A percentile compares a stretch with the other conserved stretches of the same genome.
These are phyloP conservation scores for Malassezia pachydermatis DNA, from an alignment of 1,284 basidiomycete genomes.

Conservation along the genomic window DNA sequence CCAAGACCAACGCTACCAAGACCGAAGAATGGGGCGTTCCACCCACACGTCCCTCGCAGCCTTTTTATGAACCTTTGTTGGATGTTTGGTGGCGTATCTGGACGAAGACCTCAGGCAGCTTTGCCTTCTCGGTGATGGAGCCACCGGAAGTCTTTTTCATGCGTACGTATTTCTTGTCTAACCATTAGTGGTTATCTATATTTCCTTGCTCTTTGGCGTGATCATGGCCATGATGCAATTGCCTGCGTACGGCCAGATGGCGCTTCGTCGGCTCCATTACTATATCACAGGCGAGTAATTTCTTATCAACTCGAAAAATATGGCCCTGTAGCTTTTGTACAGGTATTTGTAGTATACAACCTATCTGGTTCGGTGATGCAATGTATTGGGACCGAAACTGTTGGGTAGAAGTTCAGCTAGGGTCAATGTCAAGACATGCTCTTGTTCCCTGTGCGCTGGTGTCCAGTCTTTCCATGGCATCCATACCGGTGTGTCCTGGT, in stretches of 20 bases:
- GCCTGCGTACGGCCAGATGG: slow-evolving; percentile 5
- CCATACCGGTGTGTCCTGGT: slow-evolving; percentile 60
- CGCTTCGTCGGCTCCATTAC: slow-evolving; percentile 15
- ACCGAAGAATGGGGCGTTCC: too few relatives aligned
- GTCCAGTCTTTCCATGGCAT: slow-evolving; percentile 50
- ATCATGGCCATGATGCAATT: slow-evolving; percentile 5
- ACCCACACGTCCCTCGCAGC: not conserved
- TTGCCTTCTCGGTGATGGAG: slow-evolving; percentile 7
- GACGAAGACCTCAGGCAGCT: not conserved
- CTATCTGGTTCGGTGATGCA: not conserved
- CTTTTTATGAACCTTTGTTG: not conserved
- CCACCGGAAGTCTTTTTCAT: slow-evolving; percentile 5
- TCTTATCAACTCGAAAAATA: not conserved
- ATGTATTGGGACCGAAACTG: slow-evolving; percentile 70
- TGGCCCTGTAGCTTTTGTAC: not conserved
- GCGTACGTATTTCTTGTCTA: not conserved
- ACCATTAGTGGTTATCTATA: slow-evolving; percentile 6
- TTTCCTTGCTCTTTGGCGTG: not conserved
- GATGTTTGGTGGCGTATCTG: slow-evolving; percentile 3
- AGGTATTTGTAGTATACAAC: not conserved
- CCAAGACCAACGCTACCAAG: too few relatives aligned
- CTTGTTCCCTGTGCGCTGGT: not conserved
- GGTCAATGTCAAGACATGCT: slow-evolving; percentile 52
- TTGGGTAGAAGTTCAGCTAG: slow-evolving; percentile 68
- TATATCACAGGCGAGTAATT: slow-evolving; percentile 14